Conservation (phyloP, 2,329 filamentous ascomycete species). For the Botrytis aclada region DNA sequence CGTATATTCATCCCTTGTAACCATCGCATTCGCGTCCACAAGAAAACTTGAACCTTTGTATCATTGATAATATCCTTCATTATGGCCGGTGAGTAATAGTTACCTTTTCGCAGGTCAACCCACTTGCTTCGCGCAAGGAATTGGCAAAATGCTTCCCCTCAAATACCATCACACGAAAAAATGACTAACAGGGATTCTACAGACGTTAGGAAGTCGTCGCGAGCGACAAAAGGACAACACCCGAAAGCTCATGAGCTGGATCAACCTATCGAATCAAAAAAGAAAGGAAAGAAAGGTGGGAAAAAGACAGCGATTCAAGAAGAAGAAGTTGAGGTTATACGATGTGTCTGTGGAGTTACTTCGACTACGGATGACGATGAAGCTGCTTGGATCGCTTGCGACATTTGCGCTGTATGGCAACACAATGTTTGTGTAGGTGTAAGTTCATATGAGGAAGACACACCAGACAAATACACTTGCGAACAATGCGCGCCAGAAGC, state of each 20-base stretch:
- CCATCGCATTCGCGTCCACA: constrained; percentile 22
- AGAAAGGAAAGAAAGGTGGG: constrained; percentile 47
- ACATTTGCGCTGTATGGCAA: constrained; percentile 90
- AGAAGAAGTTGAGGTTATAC: constrained; percentile 62
- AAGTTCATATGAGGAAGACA: constrained; percentile 68
- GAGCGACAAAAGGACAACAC: constrained; percentile 95
- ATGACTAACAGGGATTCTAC: constrained; percentile 29
- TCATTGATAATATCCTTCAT: constrained; percentile 25
- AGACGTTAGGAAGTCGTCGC: constrained; percentile 73
- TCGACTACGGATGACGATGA: constrained; percentile 82
- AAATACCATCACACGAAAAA: neutral
- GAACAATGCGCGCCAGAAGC: constrained; percentile 79
- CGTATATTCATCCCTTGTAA: constrained; percentile 32
- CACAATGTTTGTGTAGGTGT: constrained; percentile 96
- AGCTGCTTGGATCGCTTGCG: constrained; percentile 94
- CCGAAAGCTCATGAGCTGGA: constrained; percentile 80
- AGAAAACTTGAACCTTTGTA: constrained; percentile 30
- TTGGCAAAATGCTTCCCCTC: neutral
- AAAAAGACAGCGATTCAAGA: constrained; percentile 53
- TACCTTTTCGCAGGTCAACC: constrained; percentile 17
- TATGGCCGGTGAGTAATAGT: constrained; percentile 59
- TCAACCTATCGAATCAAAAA: constrained; percentile 51
- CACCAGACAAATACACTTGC: constrained; percentile 85
- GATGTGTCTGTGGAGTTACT: constrained; percentile 88
- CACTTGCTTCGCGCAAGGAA: neutral